Evolutionary conservation across 2,329 filamentous ascomycete genomes (phyloP).

Genomic region (Amauroascus verrucosus): DNA sequence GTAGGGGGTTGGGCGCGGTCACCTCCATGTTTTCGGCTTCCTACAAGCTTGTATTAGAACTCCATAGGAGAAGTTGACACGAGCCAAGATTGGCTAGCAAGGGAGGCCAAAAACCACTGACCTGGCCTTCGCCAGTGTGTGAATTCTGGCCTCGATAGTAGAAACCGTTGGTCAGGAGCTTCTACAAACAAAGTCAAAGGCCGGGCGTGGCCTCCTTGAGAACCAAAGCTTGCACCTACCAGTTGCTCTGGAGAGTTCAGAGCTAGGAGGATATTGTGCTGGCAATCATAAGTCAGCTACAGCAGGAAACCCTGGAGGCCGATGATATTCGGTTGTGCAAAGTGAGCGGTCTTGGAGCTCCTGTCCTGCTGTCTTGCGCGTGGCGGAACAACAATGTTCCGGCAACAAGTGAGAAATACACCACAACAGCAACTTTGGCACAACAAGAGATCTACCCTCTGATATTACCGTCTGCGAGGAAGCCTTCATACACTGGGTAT

Average conservation of each 20-base stretch:
- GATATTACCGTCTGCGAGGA: no score
- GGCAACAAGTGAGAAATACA: constrained; percentile 4
- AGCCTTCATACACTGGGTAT: no score
- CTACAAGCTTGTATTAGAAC: background rate
- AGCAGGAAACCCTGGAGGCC: no score
- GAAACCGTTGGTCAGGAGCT: background rate
- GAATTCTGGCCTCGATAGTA: background rate
- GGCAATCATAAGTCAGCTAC: background rate
- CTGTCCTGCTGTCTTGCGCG: no score
- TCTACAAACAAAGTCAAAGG: background rate
- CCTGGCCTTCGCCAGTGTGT: background rate
- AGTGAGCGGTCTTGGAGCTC: background rate
- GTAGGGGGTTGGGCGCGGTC: background rate
- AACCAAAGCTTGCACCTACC: background rate
- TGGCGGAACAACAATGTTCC: constrained; percentile 9
- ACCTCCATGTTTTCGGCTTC: constrained; percentile 22
- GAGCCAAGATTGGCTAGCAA: no score
- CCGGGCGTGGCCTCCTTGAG: background rate
- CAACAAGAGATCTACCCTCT: no score
- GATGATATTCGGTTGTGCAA: background rate
- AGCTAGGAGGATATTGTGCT: background rate
- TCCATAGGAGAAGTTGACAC: no score
- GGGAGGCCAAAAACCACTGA: background rate
- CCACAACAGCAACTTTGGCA: no score
- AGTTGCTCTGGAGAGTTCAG: background rate